These are phyloP conservation scores for Trametes cinnabarina DNA, from an alignment of 768 basidiomycete species.

Conservation along the genomic window DNA sequence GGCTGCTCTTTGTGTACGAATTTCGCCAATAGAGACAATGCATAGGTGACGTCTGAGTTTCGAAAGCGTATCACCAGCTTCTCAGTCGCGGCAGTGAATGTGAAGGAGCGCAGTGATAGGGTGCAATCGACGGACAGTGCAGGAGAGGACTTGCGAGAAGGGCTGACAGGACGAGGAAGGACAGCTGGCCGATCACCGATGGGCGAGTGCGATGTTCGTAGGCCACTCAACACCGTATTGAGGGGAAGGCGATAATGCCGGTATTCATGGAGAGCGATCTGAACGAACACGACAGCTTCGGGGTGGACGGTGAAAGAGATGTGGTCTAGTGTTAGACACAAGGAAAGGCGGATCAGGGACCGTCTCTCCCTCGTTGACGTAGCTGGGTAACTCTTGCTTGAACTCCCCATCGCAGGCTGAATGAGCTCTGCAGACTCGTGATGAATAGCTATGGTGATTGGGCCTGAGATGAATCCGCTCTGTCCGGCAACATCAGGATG, in stretches of 20 bases:
- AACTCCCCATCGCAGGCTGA: not conserved
- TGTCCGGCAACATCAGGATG: constrained; percentile 5
- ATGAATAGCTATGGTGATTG: not conserved
- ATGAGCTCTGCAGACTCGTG: constrained; percentile 5
- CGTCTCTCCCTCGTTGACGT: not conserved
- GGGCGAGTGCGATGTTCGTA: not conserved
- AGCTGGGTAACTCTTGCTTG: constrained; percentile 3
- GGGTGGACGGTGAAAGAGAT: constrained; percentile 15
- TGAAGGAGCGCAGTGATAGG: constrained; percentile 42
- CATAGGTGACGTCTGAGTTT: constrained; percentile 38
- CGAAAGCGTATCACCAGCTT: constrained; percentile 66
- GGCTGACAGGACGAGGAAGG: not conserved
- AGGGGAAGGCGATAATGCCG: constrained; percentile 3
- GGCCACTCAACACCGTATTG: not conserved
- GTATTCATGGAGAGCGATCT: constrained; percentile 10
- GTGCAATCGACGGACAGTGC: constrained; percentile 37
- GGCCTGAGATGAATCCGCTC: constrained; percentile 13
- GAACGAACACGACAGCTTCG: constrained; percentile 14
- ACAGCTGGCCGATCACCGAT: not conserved
- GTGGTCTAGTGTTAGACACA: constrained; percentile 6
- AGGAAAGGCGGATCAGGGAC: not conserved
- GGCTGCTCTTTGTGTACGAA: constrained; percentile 13
- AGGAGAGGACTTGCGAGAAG: constrained; percentile 2
- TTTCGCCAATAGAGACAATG: constrained; percentile 35
- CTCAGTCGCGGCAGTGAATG: constrained; percentile 65